Evolutionary conservation across 1,139 yeast species (phyloP), one percentile per base, ranked within the genome.

Genomic region (Taphrina populina): DNA sequence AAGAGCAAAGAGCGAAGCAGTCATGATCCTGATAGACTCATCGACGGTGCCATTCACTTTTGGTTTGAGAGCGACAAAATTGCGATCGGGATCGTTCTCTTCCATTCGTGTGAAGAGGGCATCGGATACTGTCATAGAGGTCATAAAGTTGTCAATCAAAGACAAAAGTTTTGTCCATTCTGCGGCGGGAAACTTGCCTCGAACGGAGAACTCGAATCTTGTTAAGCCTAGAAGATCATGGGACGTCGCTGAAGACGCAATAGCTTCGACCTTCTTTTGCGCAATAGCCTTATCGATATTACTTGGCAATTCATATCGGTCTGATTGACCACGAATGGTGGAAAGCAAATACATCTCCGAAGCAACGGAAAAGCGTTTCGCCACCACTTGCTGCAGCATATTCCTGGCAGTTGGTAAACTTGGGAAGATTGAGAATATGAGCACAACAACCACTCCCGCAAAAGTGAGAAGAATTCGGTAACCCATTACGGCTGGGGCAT

Each of bases 361-460:
- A 4, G 20, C 10, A 10, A 34, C 21, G 36, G 41, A 52, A 17
- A 33, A 34, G 44, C 30, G 49, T 29, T 52, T 44, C 10, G 56
- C 33, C 4, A 41, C 33, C 20, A 21, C 23, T n/a, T 52, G 43
- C 2, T 49, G 40, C 33, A 52, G 23, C 5, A 41, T 11, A 8
- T 24, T 24, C n/a, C 56, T 26, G 4, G 49, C 56, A 13, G 49
- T 41, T 5, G 49, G 49, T 6, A 52, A 35, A 4, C 49, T 24
- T n/a, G 56, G 56, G 17, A 52, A 52, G 36, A 52, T 35, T 11
- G 36, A 21, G 49, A 52, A 52, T 8, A 41, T 7, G 10, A 37
- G 13, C 10, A 49, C 49, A 23, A 52, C 29, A 26, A 52, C 36
- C 6, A 52, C 49, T 6, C 56, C 56, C n/a, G 56, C 56, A 7